These are phyloP conservation scores for Mimosa bimucronata DNA, from an alignment of 306 rosid species.

Conservation along the genomic window DNA sequence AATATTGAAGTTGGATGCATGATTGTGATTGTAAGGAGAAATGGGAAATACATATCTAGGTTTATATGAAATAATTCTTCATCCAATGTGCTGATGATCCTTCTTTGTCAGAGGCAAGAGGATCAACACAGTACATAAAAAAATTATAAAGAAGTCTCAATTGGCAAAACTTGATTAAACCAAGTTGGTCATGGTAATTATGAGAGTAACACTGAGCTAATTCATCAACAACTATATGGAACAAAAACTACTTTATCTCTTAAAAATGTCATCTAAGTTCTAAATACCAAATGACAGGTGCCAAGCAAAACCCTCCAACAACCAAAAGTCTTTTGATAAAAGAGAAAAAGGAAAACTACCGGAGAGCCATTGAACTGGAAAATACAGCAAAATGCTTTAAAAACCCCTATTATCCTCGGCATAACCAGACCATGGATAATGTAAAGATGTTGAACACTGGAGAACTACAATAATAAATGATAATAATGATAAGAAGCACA, in stretches of 20 bases:
- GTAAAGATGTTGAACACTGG: neutral
- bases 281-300: neutral
- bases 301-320: neutral
- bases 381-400: neutral
- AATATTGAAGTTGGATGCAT: constrained; percentile 40
- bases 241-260: neutral
- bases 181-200: neutral
- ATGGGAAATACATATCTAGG: constrained; percentile 22
- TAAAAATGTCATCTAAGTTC: neutral
- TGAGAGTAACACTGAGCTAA: neutral
- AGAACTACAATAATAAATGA: neutral
- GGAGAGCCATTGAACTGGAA: neutral
- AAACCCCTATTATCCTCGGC: neutral
- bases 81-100: neutral
- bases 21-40: constrained; percentile 25
- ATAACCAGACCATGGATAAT: neutral
- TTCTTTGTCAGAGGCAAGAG: neutral
- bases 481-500: neutral
- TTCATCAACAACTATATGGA: neutral
- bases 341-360: neutral
- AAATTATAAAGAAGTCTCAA: neutral
- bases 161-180: neutral
- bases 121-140: neutral
- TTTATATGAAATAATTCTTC: constrained; percentile 25
- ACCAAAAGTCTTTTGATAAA: neutral